Conservation (phyloP, 306 rosid species). For the Hippophae gyantsensis region DNA sequence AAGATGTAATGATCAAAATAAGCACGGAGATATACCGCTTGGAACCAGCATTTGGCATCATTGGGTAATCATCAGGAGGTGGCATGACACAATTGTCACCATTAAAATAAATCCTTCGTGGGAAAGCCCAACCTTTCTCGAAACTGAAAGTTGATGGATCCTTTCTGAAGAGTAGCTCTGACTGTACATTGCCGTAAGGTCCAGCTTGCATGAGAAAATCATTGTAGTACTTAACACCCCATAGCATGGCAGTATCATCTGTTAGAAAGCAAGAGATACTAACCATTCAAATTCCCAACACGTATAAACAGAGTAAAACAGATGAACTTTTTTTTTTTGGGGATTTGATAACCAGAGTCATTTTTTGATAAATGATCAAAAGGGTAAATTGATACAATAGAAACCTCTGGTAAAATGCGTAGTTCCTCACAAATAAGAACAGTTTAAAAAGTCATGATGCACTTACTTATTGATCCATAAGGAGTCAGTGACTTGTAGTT, state of each 20-base stretch:
- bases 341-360: too few relatives aligned
- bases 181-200: conserved; percentile 66
- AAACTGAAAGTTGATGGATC: conserved; percentile 60
- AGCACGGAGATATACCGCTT: conserved; percentile 27
- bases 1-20: conserved; percentile 25
- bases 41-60: conserved; percentile 54
- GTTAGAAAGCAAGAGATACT: conserved; percentile 23
- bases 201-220: conserved; percentile 83
- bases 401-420: too few relatives aligned
- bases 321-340: too few relatives aligned
- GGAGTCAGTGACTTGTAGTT: conserved; percentile 60
- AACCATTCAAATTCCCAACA: not conserved
- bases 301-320: too few relatives aligned
- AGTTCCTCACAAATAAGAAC: not conserved
- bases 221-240: conserved; percentile 83
- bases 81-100: conserved; percentile 96
- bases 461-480: conserved; percentile 67
- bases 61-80: conserved; percentile 76
- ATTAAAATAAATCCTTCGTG: conserved; percentile 75
- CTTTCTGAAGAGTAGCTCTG: conserved; percentile 70
- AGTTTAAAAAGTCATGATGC: not conserved
- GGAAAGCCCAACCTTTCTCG: conserved; percentile 91
- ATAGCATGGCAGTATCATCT: conserved; percentile 92
- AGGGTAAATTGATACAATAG: too few relatives aligned
- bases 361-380: too few relatives aligned